phyloP scores from a whole-genome alignment of 2,329 filamentous ascomycete species.

The Pestalotiopsis sp. region DNA sequence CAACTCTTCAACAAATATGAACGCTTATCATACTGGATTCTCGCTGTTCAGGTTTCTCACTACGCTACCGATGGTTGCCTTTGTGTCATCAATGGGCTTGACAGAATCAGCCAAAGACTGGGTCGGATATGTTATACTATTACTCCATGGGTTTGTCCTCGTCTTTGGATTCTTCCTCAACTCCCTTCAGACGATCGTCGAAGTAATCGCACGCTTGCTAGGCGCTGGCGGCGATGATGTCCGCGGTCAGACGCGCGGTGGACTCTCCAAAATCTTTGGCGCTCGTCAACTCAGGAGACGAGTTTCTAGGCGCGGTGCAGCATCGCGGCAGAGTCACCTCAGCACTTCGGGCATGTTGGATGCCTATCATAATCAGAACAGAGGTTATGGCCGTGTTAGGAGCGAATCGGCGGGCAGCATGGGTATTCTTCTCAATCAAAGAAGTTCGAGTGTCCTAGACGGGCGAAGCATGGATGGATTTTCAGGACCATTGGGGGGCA shows the following conservation, averaged over 20 bases:
- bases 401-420: slow-evolving; percentile 65
- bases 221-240: slow-evolving; percentile 80
- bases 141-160: slow-evolving; percentile 83
- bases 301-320: slow-evolving; percentile 60
- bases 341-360: slow-evolving; percentile 83
- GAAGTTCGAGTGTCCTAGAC: slow-evolving; percentile 59
- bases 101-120: slow-evolving; percentile 82
- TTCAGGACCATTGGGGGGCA: slow-evolving; percentile 54
- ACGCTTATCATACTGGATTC: slow-evolving; percentile 89
- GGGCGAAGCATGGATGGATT: slow-evolving; percentile 49
- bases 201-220: slow-evolving; percentile 80
- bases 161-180: slow-evolving; percentile 94
- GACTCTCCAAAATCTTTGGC: slow-evolving; percentile 86
- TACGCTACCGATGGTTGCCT: slow-evolving; percentile 77
- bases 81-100: slow-evolving; percentile 81
- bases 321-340: slow-evolving; percentile 77
- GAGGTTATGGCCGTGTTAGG: slow-evolving; percentile 60
- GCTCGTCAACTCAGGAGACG: slow-evolving; percentile 85
- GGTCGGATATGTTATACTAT: slow-evolving; percentile 90
- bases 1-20: slow-evolving; percentile 92
- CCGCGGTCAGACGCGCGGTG: slow-evolving; percentile 73
- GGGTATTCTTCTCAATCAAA: slow-evolving; percentile 47
- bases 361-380: slow-evolving; percentile 66
- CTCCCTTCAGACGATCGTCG: slow-evolving; percentile 85
- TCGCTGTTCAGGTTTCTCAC: slow-evolving; percentile 75